Percentiles rank a stretch among this genome's conserved stretches.
phyloP scores from a whole-genome alignment of 352 stramenopile species.

The Phytophthora lateralis region DNA sequence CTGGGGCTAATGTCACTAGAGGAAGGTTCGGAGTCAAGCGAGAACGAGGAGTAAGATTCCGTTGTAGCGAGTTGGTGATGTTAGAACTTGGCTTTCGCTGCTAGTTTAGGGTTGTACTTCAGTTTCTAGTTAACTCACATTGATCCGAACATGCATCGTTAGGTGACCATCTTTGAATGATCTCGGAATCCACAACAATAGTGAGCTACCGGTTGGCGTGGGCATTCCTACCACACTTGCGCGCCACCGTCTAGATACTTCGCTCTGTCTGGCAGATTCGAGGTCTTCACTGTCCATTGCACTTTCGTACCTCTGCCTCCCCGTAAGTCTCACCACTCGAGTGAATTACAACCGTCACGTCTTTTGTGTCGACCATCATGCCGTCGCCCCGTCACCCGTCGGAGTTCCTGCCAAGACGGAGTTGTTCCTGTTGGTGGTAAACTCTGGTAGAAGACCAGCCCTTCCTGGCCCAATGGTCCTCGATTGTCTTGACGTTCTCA shows the following conservation, averaged over 20 bases:
- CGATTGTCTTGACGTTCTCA: too few relatives aligned
- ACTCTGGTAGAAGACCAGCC: too few relatives aligned
- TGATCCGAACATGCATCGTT: slow-evolving; percentile 46
- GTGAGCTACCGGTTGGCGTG: slow-evolving; percentile 27
- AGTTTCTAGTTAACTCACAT: slow-evolving; percentile 41
- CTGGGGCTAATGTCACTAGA: slow-evolving; percentile 66
- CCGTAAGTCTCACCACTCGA: slow-evolving; percentile 33
- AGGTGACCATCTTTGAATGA: slow-evolving; percentile 39
- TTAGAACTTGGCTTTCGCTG: not conserved
- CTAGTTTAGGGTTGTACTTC: not conserved
- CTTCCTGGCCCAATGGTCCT: too few relatives aligned
- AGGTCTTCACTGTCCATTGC: slow-evolving; percentile 22
- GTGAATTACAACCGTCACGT: slow-evolving; percentile 35
- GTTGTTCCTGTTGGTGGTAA: too few relatives aligned
- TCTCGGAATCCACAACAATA: slow-evolving; percentile 50
- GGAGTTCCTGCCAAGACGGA: too few relatives aligned
- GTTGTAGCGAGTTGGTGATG: not conserved
- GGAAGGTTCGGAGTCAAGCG: slow-evolving; percentile 53
- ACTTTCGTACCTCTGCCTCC: slow-evolving; percentile 22
- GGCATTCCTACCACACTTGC: slow-evolving; percentile 37
- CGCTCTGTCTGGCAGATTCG: slow-evolving; percentile 40
- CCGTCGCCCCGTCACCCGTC: too few relatives aligned
- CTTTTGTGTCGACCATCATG: slow-evolving; percentile 21
- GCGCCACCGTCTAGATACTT: slow-evolving; percentile 66
- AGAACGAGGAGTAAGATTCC: slow-evolving; percentile 31